Evolutionary conservation across 2,329 filamentous ascomycete species (phyloP).

Genomic region (Pseudogymnoascus sp.): DNA sequence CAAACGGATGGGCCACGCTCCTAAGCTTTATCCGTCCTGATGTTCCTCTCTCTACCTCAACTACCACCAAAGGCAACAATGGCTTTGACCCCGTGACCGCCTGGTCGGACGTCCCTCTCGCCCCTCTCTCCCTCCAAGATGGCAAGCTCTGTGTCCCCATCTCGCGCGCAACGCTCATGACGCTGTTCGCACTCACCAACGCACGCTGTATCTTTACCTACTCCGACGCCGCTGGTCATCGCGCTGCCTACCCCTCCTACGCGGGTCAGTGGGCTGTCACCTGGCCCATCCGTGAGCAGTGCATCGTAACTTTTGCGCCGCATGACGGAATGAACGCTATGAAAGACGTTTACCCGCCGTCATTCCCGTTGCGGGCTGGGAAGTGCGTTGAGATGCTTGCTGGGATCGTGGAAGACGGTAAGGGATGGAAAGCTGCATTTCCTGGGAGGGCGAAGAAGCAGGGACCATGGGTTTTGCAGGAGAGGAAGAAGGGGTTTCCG

Average conservation of each 20-base stretch:
- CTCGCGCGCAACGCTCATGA: conserved; percentile 16
- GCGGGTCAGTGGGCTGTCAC: conserved; percentile 31
- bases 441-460: conserved; percentile 19
- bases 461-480: conserved; percentile 17
- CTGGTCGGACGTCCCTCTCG: not conserved
- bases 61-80: not conserved
- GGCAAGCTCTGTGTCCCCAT: conserved; percentile 12
- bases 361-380: conserved; percentile 20
- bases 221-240: conserved; percentile 30
- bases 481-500: conserved; percentile 26
- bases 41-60: too few species aligned
- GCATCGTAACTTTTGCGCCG: conserved; percentile 11
- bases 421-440: conserved; percentile 22
- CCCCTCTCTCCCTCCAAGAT: not conserved
- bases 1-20: conserved; percentile 10
- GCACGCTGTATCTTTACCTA: conserved; percentile 29
- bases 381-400: conserved; percentile 25
- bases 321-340: conserved; percentile 20
- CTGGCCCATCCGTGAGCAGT: conserved; percentile 30
- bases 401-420: conserved; percentile 19
- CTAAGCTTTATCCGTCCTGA: conserved; percentile 8
- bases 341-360: conserved; percentile 22
- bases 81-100: not conserved
- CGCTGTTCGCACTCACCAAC: conserved; percentile 23
- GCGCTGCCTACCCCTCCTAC: conserved; percentile 31